Conservation (phyloP, 2,329 filamentous ascomycete genomes). For the Alternaria sp. region DNA sequence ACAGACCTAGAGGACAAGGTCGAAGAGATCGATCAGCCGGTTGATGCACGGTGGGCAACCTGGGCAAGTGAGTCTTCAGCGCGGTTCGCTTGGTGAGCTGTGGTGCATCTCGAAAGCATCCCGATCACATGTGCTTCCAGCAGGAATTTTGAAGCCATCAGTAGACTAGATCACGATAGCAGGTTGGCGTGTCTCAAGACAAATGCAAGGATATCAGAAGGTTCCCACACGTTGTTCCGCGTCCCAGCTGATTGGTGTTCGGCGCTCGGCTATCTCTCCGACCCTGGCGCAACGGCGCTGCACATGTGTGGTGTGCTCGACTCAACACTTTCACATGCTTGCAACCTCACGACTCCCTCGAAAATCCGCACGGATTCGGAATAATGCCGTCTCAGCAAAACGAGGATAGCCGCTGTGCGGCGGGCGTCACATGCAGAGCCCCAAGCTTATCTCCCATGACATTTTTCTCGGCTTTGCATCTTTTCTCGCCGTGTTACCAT, state of each 20-base stretch:
- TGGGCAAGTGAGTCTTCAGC: not conserved
- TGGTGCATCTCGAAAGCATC: not conserved
- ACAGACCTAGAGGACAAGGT: not conserved
- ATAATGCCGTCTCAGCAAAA: slow-evolving; percentile 22
- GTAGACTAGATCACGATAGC: not conserved
- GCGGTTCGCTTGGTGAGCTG: not conserved
- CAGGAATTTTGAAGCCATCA: not conserved
- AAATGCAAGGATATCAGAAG: not conserved
- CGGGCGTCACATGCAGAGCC: slow-evolving; percentile 4
- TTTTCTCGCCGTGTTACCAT: not conserved
- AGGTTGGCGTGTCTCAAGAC: not conserved
- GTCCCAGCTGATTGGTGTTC: slow-evolving; percentile 21
- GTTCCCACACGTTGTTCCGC: slow-evolving; percentile 7
- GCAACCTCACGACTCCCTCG: slow-evolving; percentile 1
- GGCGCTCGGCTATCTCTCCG: slow-evolving; percentile 16
- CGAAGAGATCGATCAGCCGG: not conserved
- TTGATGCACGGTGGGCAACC: not conserved
- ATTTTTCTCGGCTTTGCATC: not conserved
- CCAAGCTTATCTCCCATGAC: slow-evolving; percentile 3
- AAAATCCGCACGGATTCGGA: slow-evolving; percentile 18
- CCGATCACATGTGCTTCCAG: not conserved
- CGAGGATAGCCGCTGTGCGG: slow-evolving; percentile 24
- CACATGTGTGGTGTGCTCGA: slow-evolving; percentile 3
- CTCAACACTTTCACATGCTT: slow-evolving; percentile 39
- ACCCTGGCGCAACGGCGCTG: slow-evolving; percentile 25